Base-by-base conservation (phyloP, 805 yeast species). In the Ogataea saltuana region DNA sequence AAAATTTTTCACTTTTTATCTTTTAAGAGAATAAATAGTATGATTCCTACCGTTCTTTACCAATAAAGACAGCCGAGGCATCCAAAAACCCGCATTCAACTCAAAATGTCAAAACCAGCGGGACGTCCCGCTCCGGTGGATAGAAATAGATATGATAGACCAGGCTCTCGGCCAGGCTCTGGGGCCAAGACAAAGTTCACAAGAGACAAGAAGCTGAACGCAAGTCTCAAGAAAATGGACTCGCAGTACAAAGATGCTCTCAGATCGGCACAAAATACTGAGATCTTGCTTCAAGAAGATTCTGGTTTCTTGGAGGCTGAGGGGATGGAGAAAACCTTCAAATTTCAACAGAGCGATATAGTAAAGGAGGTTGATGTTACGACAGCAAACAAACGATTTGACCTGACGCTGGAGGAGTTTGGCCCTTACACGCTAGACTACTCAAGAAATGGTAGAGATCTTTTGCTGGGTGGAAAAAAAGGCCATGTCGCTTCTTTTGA, bases 401-500 rank as follows among this genome's bases (percentile, higher is more conserved):
- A 85, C 46, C 72, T 93, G 45, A 76, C 77, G 20, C 70, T 93
- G 48, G 75, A 75, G 10, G 85, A 86, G 48, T 85, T 81, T 60
- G 98, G 98, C 0, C 97, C 99, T 1, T 93, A 93, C 60, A 67
- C 72, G 4, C 60, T 86, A 8, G 89, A 91, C 62, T 93, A 84
- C 62, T 78, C 93, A 2, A 74, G 91, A 63, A 88, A 88, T 55
- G 99, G 99, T 42, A 80, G 96, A 48, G 84, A 83, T 50, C 63
- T 93, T 37, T 71, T 93, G 26, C 69, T 93, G 17, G 93, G 90
- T 9, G 99, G 99, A 15, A 74, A 74, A 36, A 88, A 88, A 61
- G 99, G 99, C 3, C 99, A 93, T 70, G 80, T 93, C 39, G 98
- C 99, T 0, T 80, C 93, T 2, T 83, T 93, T 72, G 97, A 93